These are phyloP conservation scores for Alternaria rosae DNA, from an alignment of 2,329 filamentous ascomycete genomes.

Conservation along the genomic window DNA sequence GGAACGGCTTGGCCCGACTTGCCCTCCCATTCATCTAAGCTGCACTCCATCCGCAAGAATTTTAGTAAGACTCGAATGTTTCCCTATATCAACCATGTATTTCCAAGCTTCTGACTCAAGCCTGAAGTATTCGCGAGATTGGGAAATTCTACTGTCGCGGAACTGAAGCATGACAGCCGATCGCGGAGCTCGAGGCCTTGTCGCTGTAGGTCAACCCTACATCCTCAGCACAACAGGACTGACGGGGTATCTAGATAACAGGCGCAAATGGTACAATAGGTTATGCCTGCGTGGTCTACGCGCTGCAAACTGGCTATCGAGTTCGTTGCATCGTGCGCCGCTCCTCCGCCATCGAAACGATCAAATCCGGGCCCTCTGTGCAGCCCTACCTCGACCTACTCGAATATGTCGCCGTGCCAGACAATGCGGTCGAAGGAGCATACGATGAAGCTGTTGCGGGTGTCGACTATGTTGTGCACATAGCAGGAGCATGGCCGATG, in stretches of 20 bases:
- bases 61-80: conserved; percentile 1
- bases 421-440: conserved; percentile 36
- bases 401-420: conserved; percentile 37
- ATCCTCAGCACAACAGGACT: background rate
- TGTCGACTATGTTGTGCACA: conserved; percentile 38
- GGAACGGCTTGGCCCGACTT: conserved; percentile 7
- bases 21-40: conserved; percentile 1
- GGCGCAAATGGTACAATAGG: conserved; percentile 48
- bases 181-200: conserved; percentile 24
- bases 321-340: conserved; percentile 46
- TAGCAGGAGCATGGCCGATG: conserved; percentile 46
- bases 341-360: conserved; percentile 31
- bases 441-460: conserved; percentile 39
- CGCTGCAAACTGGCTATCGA: conserved; percentile 36
- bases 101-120: background rate
- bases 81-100: background rate
- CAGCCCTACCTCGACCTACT: conserved; percentile 29
- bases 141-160: background rate
- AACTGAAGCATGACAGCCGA: conserved; percentile 16
- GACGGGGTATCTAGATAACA: conserved; percentile 35
- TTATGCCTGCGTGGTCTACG: conserved; percentile 39
- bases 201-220: conserved; percentile 30
- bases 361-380: conserved; percentile 37
- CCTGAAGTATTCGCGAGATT: background rate
- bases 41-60: conserved; percentile 2